Evolutionary conservation across 208 protist genomes (phyloP), one percentile per base, ranked within the genome.

Genomic region (Leishmania braziliensis): DNA sequence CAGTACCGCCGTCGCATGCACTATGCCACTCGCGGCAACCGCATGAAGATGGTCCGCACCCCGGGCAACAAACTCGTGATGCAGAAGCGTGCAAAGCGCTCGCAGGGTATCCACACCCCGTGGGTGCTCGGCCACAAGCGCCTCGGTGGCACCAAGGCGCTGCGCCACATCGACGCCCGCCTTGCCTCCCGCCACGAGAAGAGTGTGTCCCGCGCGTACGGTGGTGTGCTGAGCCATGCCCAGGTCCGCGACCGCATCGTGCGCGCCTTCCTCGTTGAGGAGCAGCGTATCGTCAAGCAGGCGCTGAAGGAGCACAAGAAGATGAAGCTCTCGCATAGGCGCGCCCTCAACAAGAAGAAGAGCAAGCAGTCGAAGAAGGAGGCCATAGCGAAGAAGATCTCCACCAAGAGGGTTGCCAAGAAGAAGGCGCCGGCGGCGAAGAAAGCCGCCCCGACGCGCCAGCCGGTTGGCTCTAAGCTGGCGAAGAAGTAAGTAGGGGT

Each of bases 201-300:
- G 97, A 98, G 86, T 83, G 98, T 99, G 29, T 95, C 90, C 54
- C 98, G 99, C 84, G 95, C 99, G 48, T 99, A 99, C 85, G 99
- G 99, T 88, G 99, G 98, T 81, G 94, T 98, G 79, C 92, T 98
- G 72, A 99, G 97, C 93, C 88, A 96, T 82, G 93, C 85, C 60
- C 98, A 98, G 89, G 98, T 99, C 79, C 95, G 97, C 81, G 92
- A 99, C 78, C 95, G 98, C 86, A 96, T 99, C 86, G 90, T 99
- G 65, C 97, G 99, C 84, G 98, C 99, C 75, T 99, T 99, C 98
- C 97, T 99, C 78, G 95, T 99, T 71, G 99, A 99, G 96, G 99
- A 99, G 94, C 98, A 99, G 93, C 99, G 99, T 93, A 98, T 99
- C 84, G 98, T 99, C 73, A 99, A 99, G 98, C 83, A 92, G 68